These are phyloP conservation scores for Populus ilicifolia DNA, from an alignment of 345 rosid genomes.

Conservation along the genomic window DNA sequence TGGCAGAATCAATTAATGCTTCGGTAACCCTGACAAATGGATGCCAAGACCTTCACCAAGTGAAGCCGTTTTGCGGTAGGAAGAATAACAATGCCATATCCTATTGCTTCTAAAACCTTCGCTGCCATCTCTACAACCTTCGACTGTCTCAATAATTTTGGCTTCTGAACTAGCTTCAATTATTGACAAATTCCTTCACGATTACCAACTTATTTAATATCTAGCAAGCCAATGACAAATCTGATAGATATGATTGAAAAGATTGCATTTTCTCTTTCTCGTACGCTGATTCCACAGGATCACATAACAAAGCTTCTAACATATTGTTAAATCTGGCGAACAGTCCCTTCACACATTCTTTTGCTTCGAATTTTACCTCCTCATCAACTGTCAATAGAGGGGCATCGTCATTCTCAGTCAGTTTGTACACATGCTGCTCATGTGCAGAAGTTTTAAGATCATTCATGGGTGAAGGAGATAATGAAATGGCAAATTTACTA, in stretches of 20 bases:
- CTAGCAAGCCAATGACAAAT: conserved; percentile 68
- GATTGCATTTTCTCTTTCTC: conserved; percentile 27
- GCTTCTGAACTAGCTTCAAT: conserved; percentile 38
- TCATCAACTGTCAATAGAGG: conserved; percentile 57
- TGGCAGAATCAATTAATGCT: conserved; percentile 49
- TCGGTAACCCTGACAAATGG: conserved; percentile 64
- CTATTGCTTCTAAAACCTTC: conserved; percentile 75
- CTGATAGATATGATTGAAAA: conserved; percentile 50
- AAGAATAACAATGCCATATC: conserved; percentile 64
- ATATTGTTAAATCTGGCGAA: conserved; percentile 46
- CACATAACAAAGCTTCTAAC: conserved; percentile 39
- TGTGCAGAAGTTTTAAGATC: conserved; percentile 70
- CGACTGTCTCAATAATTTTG: conserved; percentile 41
- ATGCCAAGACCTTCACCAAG: conserved; percentile 76
- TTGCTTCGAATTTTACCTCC: conserved; percentile 56
- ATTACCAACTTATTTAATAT: conserved; percentile 64
- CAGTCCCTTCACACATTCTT: conserved; percentile 50
- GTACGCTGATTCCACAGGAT: conserved; percentile 27
- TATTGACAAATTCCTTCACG: conserved; percentile 59
- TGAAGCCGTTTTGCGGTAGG: conserved; percentile 61
- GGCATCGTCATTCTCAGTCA: conserved; percentile 82
- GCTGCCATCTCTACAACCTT: conserved; percentile 62
- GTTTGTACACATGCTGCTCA: conserved; percentile 84
- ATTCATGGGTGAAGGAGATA: conserved; percentile 41
- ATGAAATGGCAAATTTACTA: conserved; percentile 64